phyloP scores from a whole-genome alignment of 2,329 filamentous ascomycete species.

The Cyclaneusma minus region DNA sequence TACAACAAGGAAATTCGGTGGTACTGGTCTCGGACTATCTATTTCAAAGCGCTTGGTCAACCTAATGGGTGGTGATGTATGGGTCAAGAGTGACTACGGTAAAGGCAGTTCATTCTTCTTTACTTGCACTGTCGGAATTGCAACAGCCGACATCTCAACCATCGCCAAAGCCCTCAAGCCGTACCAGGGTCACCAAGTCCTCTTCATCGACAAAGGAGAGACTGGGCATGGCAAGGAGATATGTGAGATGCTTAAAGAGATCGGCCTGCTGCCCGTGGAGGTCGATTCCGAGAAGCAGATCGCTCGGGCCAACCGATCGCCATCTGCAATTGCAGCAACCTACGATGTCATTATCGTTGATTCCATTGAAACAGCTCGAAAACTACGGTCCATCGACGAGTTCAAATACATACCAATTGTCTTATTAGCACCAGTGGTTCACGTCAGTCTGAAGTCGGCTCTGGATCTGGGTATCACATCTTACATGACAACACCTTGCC shows the following conservation, averaged over 20 bases:
- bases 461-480: slow-evolving; percentile 94
- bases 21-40: slow-evolving; percentile 82
- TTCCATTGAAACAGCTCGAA: slow-evolving; percentile 78
- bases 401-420: slow-evolving; percentile 98
- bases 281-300: slow-evolving; percentile 64
- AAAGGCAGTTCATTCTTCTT: slow-evolving; percentile 94
- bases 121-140: slow-evolving; percentile 79
- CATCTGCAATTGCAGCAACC: slow-evolving; percentile 21
- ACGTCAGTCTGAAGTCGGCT: slow-evolving; percentile 84
- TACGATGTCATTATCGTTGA: slow-evolving; percentile 97
- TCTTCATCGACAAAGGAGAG: slow-evolving; percentile 86
- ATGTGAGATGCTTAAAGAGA: slow-evolving; percentile 56
- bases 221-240: slow-evolving; percentile 67
- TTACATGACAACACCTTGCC: slow-evolving; percentile 95
- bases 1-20: slow-evolving; percentile 89
- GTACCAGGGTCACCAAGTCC: slow-evolving; percentile 83
- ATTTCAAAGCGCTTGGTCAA: slow-evolving; percentile 93
- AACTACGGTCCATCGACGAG: slow-evolving; percentile 73
- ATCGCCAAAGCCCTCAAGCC: slow-evolving; percentile 74
- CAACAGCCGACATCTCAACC: slow-evolving; percentile 59
- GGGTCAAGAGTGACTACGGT: slow-evolving; percentile 86
- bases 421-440: slow-evolving; percentile 73
- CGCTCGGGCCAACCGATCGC: slow-evolving; percentile 35
- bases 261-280: slow-evolving; percentile 70
- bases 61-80: slow-evolving; percentile 90